phyloP scores from a whole-genome alignment of 257 asterid genomes.

The Nicotiana noctiflora region DNA sequence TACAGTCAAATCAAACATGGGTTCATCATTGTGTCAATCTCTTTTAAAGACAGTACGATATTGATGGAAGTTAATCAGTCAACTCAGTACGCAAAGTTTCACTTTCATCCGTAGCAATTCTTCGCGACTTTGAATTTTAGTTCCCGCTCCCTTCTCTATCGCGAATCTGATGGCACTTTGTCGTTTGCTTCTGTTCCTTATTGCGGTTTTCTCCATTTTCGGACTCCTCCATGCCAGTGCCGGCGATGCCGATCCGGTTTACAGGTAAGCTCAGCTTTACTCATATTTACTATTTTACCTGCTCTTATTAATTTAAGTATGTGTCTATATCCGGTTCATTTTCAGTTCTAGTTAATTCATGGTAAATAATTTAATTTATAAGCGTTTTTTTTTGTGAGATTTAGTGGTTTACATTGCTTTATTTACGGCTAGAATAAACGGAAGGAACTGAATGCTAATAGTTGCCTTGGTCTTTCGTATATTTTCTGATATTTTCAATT shows the following conservation, averaged over 20 bases:
- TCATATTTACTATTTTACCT: neutral
- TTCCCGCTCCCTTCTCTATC: neutral
- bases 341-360: neutral
- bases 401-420: neutral
- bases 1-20: neutral
- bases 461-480: neutral
- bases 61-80: slow-evolving; percentile 26
- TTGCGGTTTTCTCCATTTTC: slow-evolving; percentile 29
- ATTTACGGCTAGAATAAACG: neutral
- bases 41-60: neutral
- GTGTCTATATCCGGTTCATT: neutral
- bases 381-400: neutral
- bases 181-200: slow-evolving; percentile 36
- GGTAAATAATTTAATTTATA: neutral
- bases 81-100: slow-evolving; percentile 13
- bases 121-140: slow-evolving; percentile 5
- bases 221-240: slow-evolving; percentile 49
- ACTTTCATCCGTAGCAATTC: slow-evolving; percentile 14
- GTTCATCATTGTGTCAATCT: neutral
- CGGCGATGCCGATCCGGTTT: slow-evolving; percentile 78
- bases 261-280: slow-evolving; percentile 32
- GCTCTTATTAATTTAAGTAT: neutral
- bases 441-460: neutral
- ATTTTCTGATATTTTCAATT: neutral
- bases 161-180: slow-evolving; percentile 16